phyloP scores from a whole-genome alignment of 345 rosid genomes.

The Noccaea bulbosa region DNA sequence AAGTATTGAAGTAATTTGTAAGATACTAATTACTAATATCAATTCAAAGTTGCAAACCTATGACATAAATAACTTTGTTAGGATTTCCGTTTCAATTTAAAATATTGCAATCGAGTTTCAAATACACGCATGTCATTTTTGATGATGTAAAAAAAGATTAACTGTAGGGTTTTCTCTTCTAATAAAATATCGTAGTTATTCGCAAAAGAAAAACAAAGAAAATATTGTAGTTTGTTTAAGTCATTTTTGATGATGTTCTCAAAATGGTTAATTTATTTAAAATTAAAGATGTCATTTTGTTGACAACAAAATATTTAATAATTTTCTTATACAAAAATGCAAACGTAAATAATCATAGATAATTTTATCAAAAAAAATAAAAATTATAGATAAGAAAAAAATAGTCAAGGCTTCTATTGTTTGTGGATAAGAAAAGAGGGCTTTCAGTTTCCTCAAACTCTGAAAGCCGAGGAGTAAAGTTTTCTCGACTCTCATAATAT shows the following conservation, averaged over 20 bases:
- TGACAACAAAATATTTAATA: neutral
- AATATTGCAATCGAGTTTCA: neutral
- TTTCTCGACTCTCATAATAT: neutral
- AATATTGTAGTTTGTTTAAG: neutral
- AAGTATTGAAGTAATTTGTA: neutral
- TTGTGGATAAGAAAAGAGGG: neutral
- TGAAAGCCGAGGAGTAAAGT: slow-evolving; percentile 2
- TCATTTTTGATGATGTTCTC: neutral
- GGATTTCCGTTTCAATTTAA: slow-evolving; percentile 1
- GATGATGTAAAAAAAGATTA: too few relatives aligned
- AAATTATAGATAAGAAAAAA: slow-evolving; percentile 8
- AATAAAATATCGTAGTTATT: too few relatives aligned
- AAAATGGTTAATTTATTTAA: neutral
- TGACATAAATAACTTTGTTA: neutral
- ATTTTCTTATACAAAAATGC: neutral
- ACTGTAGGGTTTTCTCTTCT: too few relatives aligned
- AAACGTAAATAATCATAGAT: neutral
- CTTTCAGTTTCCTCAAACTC: slow-evolving; percentile 17
- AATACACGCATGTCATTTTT: neutral
- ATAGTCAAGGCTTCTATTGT: neutral
- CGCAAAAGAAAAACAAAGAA: too few relatives aligned
- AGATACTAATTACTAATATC: neutral
- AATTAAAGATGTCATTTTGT: neutral
- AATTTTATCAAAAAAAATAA: neutral
- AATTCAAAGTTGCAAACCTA: neutral